Evolutionary conservation across 2,329 filamentous ascomycete species (phyloP).

Genomic region (Aspergillus niger): DNA sequence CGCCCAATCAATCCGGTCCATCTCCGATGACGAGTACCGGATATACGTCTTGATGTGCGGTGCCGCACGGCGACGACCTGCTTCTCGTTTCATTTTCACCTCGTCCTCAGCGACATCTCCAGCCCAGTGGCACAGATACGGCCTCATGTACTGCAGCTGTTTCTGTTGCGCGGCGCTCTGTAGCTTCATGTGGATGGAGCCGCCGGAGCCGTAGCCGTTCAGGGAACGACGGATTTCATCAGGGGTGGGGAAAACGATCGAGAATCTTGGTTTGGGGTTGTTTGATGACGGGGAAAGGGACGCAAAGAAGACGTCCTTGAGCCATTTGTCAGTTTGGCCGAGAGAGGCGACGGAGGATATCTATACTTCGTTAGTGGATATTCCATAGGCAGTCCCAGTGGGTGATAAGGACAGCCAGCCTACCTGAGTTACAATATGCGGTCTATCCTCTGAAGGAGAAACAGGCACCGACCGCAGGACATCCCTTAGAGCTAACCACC

Average conservation of each 20-base stretch:
- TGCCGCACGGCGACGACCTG: constrained; percentile 68
- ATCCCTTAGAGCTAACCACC: constrained; percentile 69
- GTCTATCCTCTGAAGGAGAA: constrained; percentile 21
- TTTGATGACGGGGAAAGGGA: constrained; percentile 35
- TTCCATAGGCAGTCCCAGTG: too few relatives aligned
- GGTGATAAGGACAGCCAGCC: not conserved
- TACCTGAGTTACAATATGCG: constrained; percentile 44
- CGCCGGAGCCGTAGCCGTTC: constrained; percentile 75
- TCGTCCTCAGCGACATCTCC: constrained; percentile 49
- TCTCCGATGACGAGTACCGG: constrained; percentile 52
- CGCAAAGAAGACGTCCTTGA: constrained; percentile 64
- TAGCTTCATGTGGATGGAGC: constrained; percentile 79
- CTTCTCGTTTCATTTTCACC: constrained; percentile 41
- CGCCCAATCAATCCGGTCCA: constrained; percentile 72
- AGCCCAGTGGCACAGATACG: constrained; percentile 75
- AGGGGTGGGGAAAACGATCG: constrained; percentile 77
- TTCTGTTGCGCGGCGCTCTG: constrained; percentile 69
- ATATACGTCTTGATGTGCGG: constrained; percentile 92
- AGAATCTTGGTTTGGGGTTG: constrained; percentile 50
- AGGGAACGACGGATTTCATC: constrained; percentile 75
- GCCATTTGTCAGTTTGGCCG: constrained; percentile 70
- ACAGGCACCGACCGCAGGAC: constrained; percentile 59
- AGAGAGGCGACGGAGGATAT: constrained; percentile 83
- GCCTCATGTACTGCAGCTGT: constrained; percentile 71
- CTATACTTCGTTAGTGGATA: constrained; percentile 48